A percentile compares a stretch with the other conserved stretches of the same genome.
These are phyloP conservation scores for Metschnikowia arizonensis DNA, from an alignment of 805 yeast species.

Conservation along the genomic window DNA sequence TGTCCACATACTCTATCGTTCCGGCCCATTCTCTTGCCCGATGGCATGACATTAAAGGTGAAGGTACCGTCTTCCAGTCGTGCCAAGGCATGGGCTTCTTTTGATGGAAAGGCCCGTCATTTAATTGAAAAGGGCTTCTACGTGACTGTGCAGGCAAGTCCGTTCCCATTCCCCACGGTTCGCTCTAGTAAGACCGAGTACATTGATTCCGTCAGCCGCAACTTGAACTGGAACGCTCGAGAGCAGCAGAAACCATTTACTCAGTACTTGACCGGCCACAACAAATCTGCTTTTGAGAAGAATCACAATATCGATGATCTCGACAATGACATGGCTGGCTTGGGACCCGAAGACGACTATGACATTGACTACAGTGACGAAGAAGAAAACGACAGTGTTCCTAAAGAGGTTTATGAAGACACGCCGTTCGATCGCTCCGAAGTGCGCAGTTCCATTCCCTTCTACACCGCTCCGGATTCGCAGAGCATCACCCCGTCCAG, in stretches of 20 bases:
- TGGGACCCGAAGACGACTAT: conserved; percentile 22
- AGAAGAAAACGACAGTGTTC: conserved; percentile 22
- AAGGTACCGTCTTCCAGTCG: conserved; percentile 76
- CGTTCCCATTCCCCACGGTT: conserved; percentile 93
- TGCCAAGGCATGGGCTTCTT: conserved; percentile 94
- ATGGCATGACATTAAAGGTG: conserved; percentile 80
- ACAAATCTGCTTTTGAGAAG: conserved; percentile 32
- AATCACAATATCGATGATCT: conserved; percentile 13
- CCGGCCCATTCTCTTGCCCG: conserved; percentile 88
- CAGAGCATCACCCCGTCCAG: conserved; percentile 31
- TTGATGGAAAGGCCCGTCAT: conserved; percentile 87
- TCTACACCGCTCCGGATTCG: conserved; percentile 27
- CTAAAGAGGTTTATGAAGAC: conserved; percentile 5
- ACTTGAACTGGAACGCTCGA: conserved; percentile 90
- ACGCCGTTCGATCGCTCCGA: conserved; percentile 5
- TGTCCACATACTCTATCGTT: conserved; percentile 95
- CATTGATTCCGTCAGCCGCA: conserved; percentile 78
- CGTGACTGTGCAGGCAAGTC: conserved; percentile 78
- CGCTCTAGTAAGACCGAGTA: conserved; percentile 68
- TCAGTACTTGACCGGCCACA: conserved; percentile 55
- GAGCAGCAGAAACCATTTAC: conserved; percentile 82
- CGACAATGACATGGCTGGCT: conserved; percentile 11
- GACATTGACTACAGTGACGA: conserved; percentile 32
- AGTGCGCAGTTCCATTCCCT: conserved; percentile 25
- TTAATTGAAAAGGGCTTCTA: conserved; percentile 82